Evolutionary conservation across 208 protist species (phyloP).

Genomic region (Acanthamoeba sp.): DNA sequence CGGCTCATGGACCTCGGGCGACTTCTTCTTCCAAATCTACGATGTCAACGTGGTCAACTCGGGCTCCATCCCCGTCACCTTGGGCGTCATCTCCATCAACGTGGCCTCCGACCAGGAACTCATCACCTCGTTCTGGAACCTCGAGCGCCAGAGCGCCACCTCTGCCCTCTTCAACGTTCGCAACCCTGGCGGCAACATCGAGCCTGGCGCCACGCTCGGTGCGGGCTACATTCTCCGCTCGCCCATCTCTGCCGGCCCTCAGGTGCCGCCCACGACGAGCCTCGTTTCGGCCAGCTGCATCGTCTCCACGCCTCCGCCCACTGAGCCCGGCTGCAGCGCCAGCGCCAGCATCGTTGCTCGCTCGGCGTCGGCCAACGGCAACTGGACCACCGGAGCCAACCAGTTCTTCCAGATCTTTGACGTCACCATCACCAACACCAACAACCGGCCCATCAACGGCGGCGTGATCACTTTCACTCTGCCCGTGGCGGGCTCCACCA

Average conservation of each 20-base stretch:
- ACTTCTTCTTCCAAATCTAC: conserved; percentile 10
- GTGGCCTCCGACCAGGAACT: background rate
- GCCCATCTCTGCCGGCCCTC: background rate
- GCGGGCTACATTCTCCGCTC: background rate
- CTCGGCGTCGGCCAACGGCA: background rate
- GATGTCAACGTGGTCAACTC: background rate
- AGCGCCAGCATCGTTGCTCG: background rate
- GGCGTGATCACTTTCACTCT: background rate
- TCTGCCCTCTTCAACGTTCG: background rate
- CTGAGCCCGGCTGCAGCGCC: background rate
- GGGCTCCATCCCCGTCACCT: background rate
- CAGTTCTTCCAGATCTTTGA: conserved; percentile 29
- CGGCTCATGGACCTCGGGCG: background rate
- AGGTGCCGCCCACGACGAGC: background rate
- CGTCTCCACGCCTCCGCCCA: background rate
- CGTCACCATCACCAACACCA: background rate
- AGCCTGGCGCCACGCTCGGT: background rate
- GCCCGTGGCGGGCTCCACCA: background rate
- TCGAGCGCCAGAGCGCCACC: background rate
- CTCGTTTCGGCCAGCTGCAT: background rate
- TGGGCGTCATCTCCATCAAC: background rate
- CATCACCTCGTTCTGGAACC: background rate
- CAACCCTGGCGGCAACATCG: background rate
- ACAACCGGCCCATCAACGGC: background rate
- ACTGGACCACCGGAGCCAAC: background rate